phyloP scores from a whole-genome alignment of 1,284 basidiomycete genomes.

The Fomitopsis schrenkii region DNA sequence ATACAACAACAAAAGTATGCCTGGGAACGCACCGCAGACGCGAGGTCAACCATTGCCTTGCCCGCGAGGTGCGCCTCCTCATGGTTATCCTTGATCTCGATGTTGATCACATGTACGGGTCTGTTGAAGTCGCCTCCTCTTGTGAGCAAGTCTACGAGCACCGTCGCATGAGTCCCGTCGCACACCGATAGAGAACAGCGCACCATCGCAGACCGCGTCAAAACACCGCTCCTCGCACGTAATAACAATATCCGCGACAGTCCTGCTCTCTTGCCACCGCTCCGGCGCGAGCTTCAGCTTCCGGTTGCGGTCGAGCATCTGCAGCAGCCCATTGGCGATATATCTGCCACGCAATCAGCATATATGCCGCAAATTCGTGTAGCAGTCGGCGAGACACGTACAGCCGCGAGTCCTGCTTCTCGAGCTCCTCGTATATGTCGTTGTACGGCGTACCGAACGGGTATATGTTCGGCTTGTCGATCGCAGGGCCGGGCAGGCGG shows the following conservation, averaged over 20 bases:
- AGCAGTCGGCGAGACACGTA: conserved; percentile 37
- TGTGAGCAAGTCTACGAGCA: conserved; percentile 71
- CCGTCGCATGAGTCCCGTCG: neutral
- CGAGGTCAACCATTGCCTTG: conserved; percentile 93
- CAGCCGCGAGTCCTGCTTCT: conserved; percentile 81
- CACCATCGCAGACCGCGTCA: conserved; percentile 97
- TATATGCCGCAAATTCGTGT: conserved; percentile 1
- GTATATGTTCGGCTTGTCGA: conserved; percentile 98
- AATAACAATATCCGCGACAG: conserved; percentile 92
- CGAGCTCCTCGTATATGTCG: conserved; percentile 92
- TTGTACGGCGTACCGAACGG: conserved; percentile 99
- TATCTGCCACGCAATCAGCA: conserved; percentile 53
- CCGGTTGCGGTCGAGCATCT: conserved; percentile 97
- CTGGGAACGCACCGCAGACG: conserved; percentile 65
- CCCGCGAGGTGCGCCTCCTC: conserved; percentile 97
- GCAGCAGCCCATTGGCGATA: conserved; percentile 92
- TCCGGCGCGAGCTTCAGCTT: conserved; percentile 92
- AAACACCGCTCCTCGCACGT: conserved; percentile 99
- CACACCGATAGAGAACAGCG: conserved; percentile 20
- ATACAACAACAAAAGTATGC: neutral
- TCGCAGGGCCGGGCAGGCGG: conserved; percentile 90
- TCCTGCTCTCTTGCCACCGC: conserved; percentile 91
- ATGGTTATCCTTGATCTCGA: conserved; percentile 99
- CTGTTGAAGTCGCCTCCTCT: conserved; percentile 92
- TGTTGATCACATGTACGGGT: conserved; percentile 95